These are phyloP conservation scores for Nicotiana undulata DNA, from an alignment of 257 asterid genomes.

Conservation along the genomic window DNA sequence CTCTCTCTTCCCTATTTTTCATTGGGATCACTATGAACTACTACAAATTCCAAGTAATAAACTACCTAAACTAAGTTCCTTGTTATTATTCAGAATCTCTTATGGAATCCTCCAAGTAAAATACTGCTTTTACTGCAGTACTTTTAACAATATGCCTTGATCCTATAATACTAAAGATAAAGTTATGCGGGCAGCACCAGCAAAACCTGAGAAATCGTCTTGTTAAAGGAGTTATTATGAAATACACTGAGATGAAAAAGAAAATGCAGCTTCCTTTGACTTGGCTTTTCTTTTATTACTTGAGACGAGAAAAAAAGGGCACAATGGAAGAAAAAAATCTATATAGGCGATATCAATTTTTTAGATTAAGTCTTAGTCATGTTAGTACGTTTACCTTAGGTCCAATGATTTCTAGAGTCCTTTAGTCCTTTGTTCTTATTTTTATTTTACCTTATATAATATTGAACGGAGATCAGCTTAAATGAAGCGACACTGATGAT, in stretches of 20 bases:
- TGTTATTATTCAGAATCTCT: not conserved
- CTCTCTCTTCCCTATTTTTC: too few relatives aligned
- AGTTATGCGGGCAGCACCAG: not conserved
- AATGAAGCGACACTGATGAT: too few relatives aligned
- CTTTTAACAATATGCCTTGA: not conserved
- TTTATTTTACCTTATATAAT: too few relatives aligned
- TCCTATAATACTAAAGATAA: not conserved
- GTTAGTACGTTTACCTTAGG: too few relatives aligned
- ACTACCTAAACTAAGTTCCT: not conserved
- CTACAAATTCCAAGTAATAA: not conserved
- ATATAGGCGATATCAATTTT: too few relatives aligned
- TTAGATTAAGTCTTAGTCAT: too few relatives aligned
- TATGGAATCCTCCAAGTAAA: not conserved
- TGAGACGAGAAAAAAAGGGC: not conserved
- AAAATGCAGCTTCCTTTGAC: not conserved
- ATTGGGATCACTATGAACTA: too few relatives aligned
- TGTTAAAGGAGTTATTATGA: not conserved
- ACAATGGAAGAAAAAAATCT: too few relatives aligned
- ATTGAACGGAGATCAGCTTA: too few relatives aligned
- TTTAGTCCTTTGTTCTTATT: too few relatives aligned
- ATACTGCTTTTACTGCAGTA: not conserved
- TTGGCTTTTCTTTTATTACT: not conserved
- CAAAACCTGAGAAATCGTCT: not conserved
- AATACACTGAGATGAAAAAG: not conserved
- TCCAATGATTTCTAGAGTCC: too few relatives aligned